These are phyloP conservation scores for Pseudodiploospora longispora DNA, from an alignment of 2,329 filamentous ascomycete species.

Conservation along the genomic window DNA sequence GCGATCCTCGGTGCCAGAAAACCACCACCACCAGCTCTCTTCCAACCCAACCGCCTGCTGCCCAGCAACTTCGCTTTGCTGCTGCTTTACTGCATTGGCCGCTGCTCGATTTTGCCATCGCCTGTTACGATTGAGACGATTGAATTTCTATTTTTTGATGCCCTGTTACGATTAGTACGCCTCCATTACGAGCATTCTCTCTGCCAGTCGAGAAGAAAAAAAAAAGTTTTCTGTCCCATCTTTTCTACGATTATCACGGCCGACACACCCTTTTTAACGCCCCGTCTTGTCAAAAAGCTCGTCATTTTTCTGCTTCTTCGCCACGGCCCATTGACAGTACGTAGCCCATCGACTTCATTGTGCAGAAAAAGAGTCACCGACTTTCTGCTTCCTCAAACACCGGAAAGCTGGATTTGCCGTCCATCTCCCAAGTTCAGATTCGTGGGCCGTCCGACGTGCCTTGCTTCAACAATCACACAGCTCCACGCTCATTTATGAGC, in stretches of 20 bases:
- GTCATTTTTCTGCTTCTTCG: too few species aligned
- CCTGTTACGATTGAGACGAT: constrained; percentile 16
- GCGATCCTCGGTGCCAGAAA: too few species aligned
- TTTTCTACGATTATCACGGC: background rate
- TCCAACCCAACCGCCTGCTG: constrained; percentile 5
- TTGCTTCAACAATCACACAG: constrained; percentile 57
- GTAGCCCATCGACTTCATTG: background rate
- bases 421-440: constrained; percentile 25
- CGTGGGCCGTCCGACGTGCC: constrained; percentile 19
- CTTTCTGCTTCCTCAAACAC: constrained; percentile 35
- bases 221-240: constrained; percentile 7
- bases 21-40: background rate
- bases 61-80: background rate
- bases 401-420: constrained; percentile 93
- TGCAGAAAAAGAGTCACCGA: constrained; percentile 2
- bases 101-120: constrained; percentile 3
- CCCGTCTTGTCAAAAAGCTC: too few species aligned
- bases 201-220: constrained; percentile 7
- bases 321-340: too few species aligned
- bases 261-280: too few species aligned
- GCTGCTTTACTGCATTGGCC: constrained; percentile 1
- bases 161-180: constrained; percentile 21
- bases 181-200: constrained; percentile 10
- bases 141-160: constrained; percentile 14
- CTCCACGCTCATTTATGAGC: constrained; percentile 56